phyloP scores from a whole-genome alignment of 805 yeast genomes.

The Candida sonorensis region DNA sequence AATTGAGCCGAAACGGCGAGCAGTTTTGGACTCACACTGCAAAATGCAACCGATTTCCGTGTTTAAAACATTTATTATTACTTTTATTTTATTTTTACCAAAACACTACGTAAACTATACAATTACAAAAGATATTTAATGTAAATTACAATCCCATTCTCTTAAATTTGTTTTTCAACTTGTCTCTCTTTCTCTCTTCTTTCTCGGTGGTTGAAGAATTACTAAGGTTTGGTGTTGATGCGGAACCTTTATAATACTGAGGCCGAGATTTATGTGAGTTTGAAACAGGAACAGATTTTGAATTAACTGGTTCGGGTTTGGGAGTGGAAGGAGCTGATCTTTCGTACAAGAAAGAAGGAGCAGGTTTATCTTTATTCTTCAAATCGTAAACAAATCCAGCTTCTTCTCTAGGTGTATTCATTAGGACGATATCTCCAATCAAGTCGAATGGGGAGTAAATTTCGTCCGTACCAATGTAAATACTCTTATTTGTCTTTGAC shows the following conservation, averaged over 20 bases:
- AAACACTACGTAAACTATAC: too few relatives aligned
- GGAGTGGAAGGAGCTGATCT: constrained; percentile 1
- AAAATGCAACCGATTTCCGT: too few relatives aligned
- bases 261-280: not conserved
- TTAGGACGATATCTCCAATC: constrained; percentile 25
- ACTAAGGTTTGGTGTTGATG: too few relatives aligned
- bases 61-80: too few relatives aligned
- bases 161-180: constrained; percentile 19
- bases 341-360: constrained; percentile 2
- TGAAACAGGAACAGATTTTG: not conserved
- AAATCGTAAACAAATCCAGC: constrained; percentile 21
- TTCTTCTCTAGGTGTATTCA: constrained; percentile 19
- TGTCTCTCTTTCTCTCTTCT: constrained; percentile 13
- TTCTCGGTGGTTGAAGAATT: constrained; percentile 1
- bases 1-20: too few relatives aligned
- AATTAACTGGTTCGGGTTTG: constrained; percentile 1
- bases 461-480: constrained; percentile 77
- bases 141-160: constrained; percentile 12
- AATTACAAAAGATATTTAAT: too few relatives aligned
- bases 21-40: too few relatives aligned
- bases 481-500: constrained; percentile 54
- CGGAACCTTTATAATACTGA: too few relatives aligned
- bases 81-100: too few relatives aligned
- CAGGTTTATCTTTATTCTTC: constrained; percentile 17
- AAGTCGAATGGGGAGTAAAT: constrained; percentile 40